Conservation (phyloP, 257 asterid genomes). For the Lavandula angustifolia region DNA sequence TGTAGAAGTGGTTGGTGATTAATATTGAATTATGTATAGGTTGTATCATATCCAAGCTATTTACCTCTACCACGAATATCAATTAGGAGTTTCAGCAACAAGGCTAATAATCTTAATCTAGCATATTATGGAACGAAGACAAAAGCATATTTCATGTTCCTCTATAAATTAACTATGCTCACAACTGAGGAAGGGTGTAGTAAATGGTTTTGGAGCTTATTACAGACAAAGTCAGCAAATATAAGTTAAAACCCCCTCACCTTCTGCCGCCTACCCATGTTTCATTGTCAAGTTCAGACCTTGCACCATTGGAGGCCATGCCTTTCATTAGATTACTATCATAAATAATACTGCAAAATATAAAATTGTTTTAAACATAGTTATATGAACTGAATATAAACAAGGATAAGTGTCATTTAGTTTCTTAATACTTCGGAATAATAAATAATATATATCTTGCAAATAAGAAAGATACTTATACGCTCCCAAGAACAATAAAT, state of each 20-base stretch:
- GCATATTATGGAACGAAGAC: too few relatives aligned
- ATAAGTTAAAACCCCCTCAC: conserved; percentile 42
- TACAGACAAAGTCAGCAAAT: conserved; percentile 18
- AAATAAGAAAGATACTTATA: conserved; percentile 11
- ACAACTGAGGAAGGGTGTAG: conserved; percentile 13
- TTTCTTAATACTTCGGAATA: conserved; percentile 1
- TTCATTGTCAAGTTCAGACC: conserved; percentile 93
- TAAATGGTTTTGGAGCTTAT: conserved; percentile 17
- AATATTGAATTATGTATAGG: neutral
- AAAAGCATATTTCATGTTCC: neutral
- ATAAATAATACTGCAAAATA: conserved; percentile 42
- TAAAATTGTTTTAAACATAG: conserved; percentile 19
- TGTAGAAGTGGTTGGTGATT: too few relatives aligned
- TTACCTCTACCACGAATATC: neutral
- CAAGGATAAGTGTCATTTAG: conserved; percentile 4
- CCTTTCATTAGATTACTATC: conserved; percentile 43
- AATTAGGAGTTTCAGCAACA: conserved; percentile 23
- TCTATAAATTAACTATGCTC: neutral
- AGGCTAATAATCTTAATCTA: neutral
- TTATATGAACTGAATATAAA: conserved; percentile 14
- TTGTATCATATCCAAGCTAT: too few relatives aligned
- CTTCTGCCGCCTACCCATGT: conserved; percentile 87
- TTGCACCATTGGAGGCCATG: conserved; percentile 99
- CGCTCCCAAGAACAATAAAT: too few relatives aligned
- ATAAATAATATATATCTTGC: neutral